phyloP scores from a whole-genome alignment of 164 flowering plant species.

The Chloranthus sessilifolius region DNA sequence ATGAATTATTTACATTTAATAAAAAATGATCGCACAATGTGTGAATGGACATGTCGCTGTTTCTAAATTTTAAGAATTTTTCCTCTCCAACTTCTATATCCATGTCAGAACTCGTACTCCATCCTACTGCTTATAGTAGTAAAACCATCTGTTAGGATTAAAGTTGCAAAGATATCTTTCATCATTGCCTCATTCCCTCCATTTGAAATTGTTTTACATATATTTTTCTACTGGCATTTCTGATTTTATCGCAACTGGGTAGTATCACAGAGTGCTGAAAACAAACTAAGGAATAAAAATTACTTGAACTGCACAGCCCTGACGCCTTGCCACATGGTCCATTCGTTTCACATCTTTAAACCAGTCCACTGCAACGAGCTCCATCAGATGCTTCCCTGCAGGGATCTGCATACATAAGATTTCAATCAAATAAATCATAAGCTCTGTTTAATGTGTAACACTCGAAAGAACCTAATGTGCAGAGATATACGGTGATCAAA shows the following conservation, averaged over 20 bases:
- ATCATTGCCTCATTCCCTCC: no score
- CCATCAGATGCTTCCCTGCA: slow-evolving; percentile 93
- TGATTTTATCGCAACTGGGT: not conserved
- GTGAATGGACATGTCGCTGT: no score
- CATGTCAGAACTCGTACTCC: not conserved
- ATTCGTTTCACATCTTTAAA: slow-evolving; percentile 90
- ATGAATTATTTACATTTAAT: no score
- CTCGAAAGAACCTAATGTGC: not conserved
- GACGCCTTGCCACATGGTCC: slow-evolving; percentile 97
- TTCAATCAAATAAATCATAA: no score
- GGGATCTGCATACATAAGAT: slow-evolving; percentile 45
- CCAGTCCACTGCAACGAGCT: slow-evolving; percentile 99
- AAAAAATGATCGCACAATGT: no score
- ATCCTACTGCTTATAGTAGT: not conserved
- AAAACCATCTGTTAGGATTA: no score
- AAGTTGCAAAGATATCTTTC: no score
- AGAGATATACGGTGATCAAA: slow-evolving; percentile 1
- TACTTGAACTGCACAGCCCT: slow-evolving; percentile 92
- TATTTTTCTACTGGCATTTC: not conserved
- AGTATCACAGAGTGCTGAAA: not conserved
- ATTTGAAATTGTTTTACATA: not conserved
- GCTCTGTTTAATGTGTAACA: no score
- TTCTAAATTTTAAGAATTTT: no score
- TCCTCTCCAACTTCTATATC: no score
- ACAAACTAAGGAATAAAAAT: slow-evolving; percentile 11